Conservation (phyloP, 202 grass and related monocot species). For the Schoenoplectus triqueter region DNA sequence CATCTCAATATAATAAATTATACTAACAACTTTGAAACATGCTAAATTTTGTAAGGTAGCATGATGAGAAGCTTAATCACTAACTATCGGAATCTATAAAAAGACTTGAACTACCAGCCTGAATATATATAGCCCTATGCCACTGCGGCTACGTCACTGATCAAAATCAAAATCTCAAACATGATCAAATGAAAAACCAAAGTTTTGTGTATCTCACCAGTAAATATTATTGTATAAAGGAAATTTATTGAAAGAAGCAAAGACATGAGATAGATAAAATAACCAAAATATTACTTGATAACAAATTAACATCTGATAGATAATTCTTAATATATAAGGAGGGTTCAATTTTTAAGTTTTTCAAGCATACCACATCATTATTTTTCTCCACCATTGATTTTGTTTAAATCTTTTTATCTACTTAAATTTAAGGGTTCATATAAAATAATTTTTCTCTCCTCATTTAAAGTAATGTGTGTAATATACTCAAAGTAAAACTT, state of each 20-base stretch:
- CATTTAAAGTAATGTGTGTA: too few relatives aligned
- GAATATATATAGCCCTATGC: not conserved
- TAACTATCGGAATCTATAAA: not conserved
- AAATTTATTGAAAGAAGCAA: not conserved
- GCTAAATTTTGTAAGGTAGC: not conserved
- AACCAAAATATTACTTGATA: not conserved
- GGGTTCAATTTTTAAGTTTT: too few relatives aligned
- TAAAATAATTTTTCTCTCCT: too few relatives aligned
- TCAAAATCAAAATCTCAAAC: constrained; percentile 6
- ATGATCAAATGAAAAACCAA: not conserved
- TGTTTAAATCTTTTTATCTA: too few relatives aligned
- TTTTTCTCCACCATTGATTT: too few relatives aligned
- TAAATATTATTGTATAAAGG: not conserved
- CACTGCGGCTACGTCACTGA: not conserved
- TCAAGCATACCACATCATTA: too few relatives aligned
- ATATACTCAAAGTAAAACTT: too few relatives aligned
- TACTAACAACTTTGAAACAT: not conserved
- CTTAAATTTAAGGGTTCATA: too few relatives aligned
- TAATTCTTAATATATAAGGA: too few relatives aligned
- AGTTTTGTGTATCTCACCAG: not conserved
- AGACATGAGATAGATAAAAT: not conserved
- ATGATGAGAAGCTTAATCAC: not conserved
- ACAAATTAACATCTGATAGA: not conserved
- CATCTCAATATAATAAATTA: not conserved
- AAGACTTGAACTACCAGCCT: not conserved